Evolutionary conservation across 768 basidiomycete genomes (phyloP).

Genomic region (Mycena latifolia): DNA sequence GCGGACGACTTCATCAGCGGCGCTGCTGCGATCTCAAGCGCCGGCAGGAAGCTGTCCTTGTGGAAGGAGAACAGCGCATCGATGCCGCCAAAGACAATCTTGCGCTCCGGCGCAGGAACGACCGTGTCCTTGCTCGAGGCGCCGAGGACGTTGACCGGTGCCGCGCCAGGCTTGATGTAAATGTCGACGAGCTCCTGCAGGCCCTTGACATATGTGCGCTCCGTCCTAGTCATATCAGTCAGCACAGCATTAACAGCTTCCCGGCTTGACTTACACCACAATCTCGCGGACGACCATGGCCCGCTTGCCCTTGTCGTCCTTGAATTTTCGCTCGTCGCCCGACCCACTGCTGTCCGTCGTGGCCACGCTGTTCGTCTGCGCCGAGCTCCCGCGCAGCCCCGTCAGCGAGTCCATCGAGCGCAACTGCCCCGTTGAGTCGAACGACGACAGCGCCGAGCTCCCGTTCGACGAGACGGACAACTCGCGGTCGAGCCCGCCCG

Average conservation of each 20-base stretch:
- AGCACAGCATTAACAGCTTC: conserved; percentile 27
- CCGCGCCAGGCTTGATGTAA: conserved; percentile 89
- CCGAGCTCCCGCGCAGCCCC: conserved; percentile 67
- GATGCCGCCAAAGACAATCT: conserved; percentile 91
- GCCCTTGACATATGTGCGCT: conserved; percentile 95
- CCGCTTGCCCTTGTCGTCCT: conserved; percentile 90
- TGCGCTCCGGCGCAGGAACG: conserved; percentile 87
- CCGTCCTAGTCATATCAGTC: conserved; percentile 72
- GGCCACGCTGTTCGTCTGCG: conserved; percentile 80
- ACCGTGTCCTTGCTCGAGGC: conserved; percentile 85
- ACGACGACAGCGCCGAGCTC: conserved; percentile 52
- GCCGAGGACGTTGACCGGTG: conserved; percentile 76
- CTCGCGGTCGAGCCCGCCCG: conserved; percentile 69
- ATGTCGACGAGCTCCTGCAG: conserved; percentile 94
- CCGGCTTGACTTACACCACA: conserved; percentile 80
- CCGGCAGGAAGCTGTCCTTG: conserved; percentile 91
- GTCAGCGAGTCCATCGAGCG: conserved; percentile 75
- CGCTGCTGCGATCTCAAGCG: conserved; percentile 82
- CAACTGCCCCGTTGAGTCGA: conserved; percentile 66
- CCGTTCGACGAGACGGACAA: conserved; percentile 66
- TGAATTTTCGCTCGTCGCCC: conserved; percentile 86
- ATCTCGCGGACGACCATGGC: conserved; percentile 91
- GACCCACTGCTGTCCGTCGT: conserved; percentile 83
- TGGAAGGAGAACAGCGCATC: conserved; percentile 95
- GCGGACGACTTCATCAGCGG: conserved; percentile 68